Base-by-base conservation (phyloP, 345 rosid genomes). In the Populus davidiana region DNA sequence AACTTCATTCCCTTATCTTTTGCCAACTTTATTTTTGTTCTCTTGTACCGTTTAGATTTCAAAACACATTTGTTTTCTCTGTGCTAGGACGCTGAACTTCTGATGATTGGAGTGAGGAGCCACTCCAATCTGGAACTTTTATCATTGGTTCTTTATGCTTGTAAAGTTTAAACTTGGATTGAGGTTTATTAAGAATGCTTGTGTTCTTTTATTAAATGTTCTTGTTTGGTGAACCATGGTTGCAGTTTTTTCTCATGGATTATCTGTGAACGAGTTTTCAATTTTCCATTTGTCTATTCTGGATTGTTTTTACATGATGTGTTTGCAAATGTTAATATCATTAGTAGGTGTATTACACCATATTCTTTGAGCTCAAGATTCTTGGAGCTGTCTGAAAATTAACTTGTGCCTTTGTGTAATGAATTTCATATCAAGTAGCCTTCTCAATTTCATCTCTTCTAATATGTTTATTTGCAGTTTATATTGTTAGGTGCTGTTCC, bases 401-500 rank as follows among this genome's bases (percentile, higher is more conserved):
- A 56, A 47, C 27, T 64, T 52, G n/a, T 11, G 44, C 27, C 67
- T 56, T n/a, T 66, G 11, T 16, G 50, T 50, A 65, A 6, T 21
- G 14, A 52, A 4, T 31, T 47, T 33, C 33, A 49, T 59, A n/a
- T 59, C 64, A 59, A 23, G 14, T 59, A 5, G 29, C 29, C 63
- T 23, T 23, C 43, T 13, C 4, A 68, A 3, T 13, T 39, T 59
- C n/a, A 61, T n/a, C 10, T 16, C 13, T 20, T 43, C 41, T 67
- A 16, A 44, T 49, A 27, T 35, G 8, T 54, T n/a, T 11, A 67
- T 50, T 31, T 71, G 67, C 78, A 79, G 85, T 79, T 75, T 76
- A 47, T 83, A 66, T 69, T 83, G 80, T 66, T 83, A 63, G 85
- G 85, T 31, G 85, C 85, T 38, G 85, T 83, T 59, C 85, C 85